Percentiles rank a stretch among this genome's conserved stretches.
Evolutionary conservation across 1,139 yeast genomes (phyloP).

Genomic region (Kodamaea sp.): DNA sequence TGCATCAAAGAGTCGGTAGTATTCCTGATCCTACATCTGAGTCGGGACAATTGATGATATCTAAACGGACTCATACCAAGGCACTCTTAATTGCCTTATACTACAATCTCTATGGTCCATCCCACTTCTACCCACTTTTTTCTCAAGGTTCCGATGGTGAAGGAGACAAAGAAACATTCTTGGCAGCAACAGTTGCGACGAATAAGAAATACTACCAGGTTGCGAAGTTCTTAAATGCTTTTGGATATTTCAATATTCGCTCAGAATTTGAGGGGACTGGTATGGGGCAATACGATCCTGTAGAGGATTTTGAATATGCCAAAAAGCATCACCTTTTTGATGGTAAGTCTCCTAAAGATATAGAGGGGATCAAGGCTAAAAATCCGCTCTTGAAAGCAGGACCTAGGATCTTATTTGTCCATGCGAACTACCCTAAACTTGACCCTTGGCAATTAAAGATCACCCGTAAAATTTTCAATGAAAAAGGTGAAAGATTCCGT

Average conservation of each 20-base stretch:
- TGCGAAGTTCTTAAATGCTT: conserved; percentile 53
- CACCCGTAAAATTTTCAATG: conserved; percentile 43
- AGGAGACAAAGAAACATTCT: conserved; percentile 88
- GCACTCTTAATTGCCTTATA: conserved; percentile 69
- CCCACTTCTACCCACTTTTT: conserved; percentile 76
- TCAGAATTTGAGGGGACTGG: conserved; percentile 59
- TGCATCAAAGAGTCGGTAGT: conserved; percentile 68
- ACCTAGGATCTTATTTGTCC: conserved; percentile 57
- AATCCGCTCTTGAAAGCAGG: conserved; percentile 12
- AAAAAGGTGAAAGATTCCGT: conserved; percentile 48
- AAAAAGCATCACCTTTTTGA: conserved; percentile 5
- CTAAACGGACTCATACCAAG: conserved; percentile 63
- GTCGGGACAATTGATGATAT: conserved; percentile 77
- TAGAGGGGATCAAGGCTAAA: conserved; percentile 10
- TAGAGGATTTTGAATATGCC: conserved; percentile 47
- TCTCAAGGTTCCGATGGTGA: conserved; percentile 87
- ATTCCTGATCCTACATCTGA: conserved; percentile 83
- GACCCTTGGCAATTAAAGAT: conserved; percentile 55
- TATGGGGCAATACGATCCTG: conserved; percentile 74
- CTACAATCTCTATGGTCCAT: conserved; percentile 79
- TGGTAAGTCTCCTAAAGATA: conserved; percentile 13
- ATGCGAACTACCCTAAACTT: conserved; percentile 66
- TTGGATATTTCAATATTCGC: conserved; percentile 48
- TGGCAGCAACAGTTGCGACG: conserved; percentile 74
- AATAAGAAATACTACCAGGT: conserved; percentile 67